A percentile compares a stretch with the other conserved stretches of the same genome.
phyloP scores from a whole-genome alignment of 1,139 yeast species.

The Hyphopichia wangnamkhiaoensis region DNA sequence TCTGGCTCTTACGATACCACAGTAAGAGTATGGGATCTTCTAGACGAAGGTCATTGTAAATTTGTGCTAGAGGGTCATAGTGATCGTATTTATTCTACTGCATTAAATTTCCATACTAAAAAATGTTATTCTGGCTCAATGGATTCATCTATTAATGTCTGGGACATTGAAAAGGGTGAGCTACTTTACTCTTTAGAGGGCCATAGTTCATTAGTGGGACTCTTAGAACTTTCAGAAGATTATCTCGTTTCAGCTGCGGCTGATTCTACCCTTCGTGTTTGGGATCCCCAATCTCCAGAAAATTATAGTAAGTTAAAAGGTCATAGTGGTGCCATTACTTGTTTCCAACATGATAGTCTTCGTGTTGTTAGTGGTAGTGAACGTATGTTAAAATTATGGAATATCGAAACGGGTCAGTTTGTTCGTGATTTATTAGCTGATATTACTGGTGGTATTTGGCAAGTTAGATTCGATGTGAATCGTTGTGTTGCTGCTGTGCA shows the following conservation, averaged over 20 bases:
- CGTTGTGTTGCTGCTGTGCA: slow-evolving; percentile 94
- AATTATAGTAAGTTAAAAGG: slow-evolving; percentile 74
- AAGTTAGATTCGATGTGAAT: slow-evolving; percentile 81
- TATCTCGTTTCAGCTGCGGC: slow-evolving; percentile 96
- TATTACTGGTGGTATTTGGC: slow-evolving; percentile 89
- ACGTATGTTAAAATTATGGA: slow-evolving; percentile 78
- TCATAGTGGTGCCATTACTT: slow-evolving; percentile 86
- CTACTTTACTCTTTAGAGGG: slow-evolving; percentile 71
- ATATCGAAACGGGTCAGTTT: slow-evolving; percentile 73
- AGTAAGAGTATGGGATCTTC: slow-evolving; percentile 88
- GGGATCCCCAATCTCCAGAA: slow-evolving; percentile 85
- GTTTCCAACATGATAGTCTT: slow-evolving; percentile 87
- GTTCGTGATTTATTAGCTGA: slow-evolving; percentile 76
- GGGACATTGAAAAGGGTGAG: slow-evolving; percentile 83
- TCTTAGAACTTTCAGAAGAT: slow-evolving; percentile 74
- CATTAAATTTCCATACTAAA: slow-evolving; percentile 71
- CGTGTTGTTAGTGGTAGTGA: slow-evolving; percentile 89
- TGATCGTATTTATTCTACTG: slow-evolving; percentile 85
- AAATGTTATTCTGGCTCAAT: slow-evolving; percentile 90
- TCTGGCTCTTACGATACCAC: slow-evolving; percentile 92
- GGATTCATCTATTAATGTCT: slow-evolving; percentile 85
- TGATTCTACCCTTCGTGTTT: slow-evolving; percentile 84
- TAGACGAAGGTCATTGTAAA: slow-evolving; percentile 67
- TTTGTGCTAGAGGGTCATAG: slow-evolving; percentile 80
- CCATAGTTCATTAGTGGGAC: slow-evolving; percentile 87